These are phyloP conservation scores for Beta vulgaris DNA, from an alignment of 148 eudicot genomes.

Conservation along the genomic window DNA sequence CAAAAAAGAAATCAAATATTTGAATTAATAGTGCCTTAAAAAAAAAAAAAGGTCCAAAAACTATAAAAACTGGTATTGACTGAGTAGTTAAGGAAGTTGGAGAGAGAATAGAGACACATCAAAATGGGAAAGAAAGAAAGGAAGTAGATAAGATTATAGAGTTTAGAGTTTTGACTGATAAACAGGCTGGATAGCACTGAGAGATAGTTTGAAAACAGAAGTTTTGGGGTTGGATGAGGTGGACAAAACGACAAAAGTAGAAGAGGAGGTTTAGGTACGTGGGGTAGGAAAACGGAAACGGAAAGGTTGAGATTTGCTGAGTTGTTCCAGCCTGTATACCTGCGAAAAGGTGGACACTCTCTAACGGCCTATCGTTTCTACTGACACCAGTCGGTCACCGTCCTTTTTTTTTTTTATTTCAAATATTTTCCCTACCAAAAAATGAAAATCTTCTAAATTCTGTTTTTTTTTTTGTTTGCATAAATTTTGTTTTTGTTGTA, in stretches of 20 bases:
- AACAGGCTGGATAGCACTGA: conserved; percentile 34
- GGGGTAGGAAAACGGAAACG: conserved; percentile 25
- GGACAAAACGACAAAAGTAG: conserved; percentile 32
- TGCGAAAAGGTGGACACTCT: conserved; percentile 3
- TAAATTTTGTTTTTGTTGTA: too few species aligned
- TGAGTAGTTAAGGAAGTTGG: not conserved
- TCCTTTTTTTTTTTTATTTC: not conserved
- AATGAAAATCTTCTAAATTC: too few species aligned
- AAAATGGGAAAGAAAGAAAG: not conserved
- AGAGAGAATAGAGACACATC: conserved; percentile 1
- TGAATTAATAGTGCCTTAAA: too few species aligned
- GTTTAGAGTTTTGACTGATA: not conserved
- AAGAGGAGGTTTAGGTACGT: not conserved
- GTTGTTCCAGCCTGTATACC: conserved; percentile 35
- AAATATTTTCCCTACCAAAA: not conserved
- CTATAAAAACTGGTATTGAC: too few species aligned
- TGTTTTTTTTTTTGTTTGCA: too few species aligned
- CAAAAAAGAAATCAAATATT: too few species aligned
- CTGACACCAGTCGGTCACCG: conserved; percentile 27
- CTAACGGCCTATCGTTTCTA: conserved; percentile 30
- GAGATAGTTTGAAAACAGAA: not conserved
- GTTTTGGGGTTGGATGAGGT: conserved; percentile 19
- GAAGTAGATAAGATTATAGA: conserved; percentile 16
- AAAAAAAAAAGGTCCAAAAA: too few species aligned
- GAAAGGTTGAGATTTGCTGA: conserved; percentile 25